A percentile compares a stretch with the other conserved stretches of the same genome.
These are phyloP conservation scores for Durio zibethinus DNA, from an alignment of 345 rosid species.

Conservation along the genomic window DNA sequence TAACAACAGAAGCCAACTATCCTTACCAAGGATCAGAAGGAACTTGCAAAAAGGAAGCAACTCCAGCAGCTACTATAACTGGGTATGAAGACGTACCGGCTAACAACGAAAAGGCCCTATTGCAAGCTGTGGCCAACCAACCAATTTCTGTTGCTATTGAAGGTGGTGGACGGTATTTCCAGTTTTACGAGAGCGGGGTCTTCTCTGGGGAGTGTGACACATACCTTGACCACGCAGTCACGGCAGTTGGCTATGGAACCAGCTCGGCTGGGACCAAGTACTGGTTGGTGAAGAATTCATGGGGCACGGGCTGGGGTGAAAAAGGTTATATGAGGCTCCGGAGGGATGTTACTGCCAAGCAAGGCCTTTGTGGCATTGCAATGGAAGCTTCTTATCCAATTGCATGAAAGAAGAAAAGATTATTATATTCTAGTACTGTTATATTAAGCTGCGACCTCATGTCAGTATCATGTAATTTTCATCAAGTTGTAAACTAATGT, in stretches of 20 bases:
- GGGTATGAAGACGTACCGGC: constrained; percentile 58
- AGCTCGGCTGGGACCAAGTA: constrained; percentile 23
- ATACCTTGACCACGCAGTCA: constrained; percentile 28
- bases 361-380: constrained; percentile 43
- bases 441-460: constrained; percentile 2
- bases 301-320: constrained; percentile 38
- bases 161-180: constrained; percentile 66
- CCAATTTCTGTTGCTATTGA: constrained; percentile 76
- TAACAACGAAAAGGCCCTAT: constrained; percentile 53
- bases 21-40: constrained; percentile 6
- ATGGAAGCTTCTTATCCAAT: constrained; percentile 35
- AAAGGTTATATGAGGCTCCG: constrained; percentile 27
- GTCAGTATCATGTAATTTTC: background rate
- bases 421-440: background rate
- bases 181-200: constrained; percentile 38
- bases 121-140: constrained; percentile 69
- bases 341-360: constrained; percentile 15
- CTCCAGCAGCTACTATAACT: background rate
- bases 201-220: constrained; percentile 31
- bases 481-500: background rate
- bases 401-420: constrained; percentile 2
- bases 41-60: background rate
- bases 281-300: constrained; percentile 41
- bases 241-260: constrained; percentile 32
- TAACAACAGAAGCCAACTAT: constrained; percentile 8